Conservation (phyloP, 345 rosid genomes). For the Pelargonium nanum region DNA sequence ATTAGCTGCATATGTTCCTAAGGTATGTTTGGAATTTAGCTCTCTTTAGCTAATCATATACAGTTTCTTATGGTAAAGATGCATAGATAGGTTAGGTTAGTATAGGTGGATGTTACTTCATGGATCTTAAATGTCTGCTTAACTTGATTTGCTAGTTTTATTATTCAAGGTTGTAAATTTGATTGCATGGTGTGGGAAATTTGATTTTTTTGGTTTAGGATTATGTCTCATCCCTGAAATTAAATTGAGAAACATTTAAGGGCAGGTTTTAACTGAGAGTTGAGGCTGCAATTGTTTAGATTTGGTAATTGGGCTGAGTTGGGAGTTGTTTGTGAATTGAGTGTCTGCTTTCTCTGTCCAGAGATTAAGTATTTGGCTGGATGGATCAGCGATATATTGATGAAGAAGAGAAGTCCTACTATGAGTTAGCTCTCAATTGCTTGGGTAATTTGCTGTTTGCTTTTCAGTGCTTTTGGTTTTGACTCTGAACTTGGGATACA, state of each 20-base stretch:
- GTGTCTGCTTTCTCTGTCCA: no score
- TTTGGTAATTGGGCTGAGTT: no score
- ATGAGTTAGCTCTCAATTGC: no score
- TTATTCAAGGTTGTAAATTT: not conserved
- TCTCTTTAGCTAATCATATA: not conserved
- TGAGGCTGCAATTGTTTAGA: no score
- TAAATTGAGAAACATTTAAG: no score
- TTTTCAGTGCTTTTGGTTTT: not conserved
- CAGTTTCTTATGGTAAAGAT: not conserved
- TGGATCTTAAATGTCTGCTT: not conserved
- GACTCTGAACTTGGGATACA: not conserved
- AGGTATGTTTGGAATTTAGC: conserved; percentile 24
- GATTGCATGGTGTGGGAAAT: not conserved
- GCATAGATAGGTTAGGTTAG: not conserved
- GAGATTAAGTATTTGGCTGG: no score
- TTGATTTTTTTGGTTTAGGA: no score
- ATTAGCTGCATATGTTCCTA: conserved; percentile 44
- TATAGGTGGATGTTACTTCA: not conserved
- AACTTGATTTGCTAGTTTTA: not conserved
- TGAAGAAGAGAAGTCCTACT: no score
- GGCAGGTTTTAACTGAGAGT: no score
- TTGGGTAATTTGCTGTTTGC: not conserved
- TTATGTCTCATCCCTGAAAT: no score
- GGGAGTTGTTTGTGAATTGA: no score
- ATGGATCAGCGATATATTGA: no score